Evolutionary conservation across 192 early-diverging fungal species (phyloP).

Genomic region (Umbelopsis ramanniana): DNA sequence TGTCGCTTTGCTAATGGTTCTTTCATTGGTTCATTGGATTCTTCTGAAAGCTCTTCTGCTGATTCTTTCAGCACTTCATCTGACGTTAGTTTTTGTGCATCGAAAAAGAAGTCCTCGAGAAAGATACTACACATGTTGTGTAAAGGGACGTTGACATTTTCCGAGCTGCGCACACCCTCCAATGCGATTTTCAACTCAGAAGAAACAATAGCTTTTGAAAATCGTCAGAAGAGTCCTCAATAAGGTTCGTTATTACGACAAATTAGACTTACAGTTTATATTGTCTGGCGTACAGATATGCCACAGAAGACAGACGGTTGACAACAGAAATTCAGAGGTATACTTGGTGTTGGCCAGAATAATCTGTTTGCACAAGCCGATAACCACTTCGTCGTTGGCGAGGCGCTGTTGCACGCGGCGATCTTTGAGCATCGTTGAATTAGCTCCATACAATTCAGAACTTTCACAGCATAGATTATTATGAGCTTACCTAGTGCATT

Average conservation of each 20-base stretch:
- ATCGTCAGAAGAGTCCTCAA: background rate
- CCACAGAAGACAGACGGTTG: background rate
- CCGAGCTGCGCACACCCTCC: background rate
- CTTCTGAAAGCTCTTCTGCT: background rate
- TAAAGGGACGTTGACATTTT: background rate
- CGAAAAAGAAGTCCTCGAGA: background rate
- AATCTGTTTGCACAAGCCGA: background rate
- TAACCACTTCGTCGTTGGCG: background rate
- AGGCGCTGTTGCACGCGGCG: background rate
- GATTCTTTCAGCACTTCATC: background rate
- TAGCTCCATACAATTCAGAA: background rate
- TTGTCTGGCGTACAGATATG: slow-evolving; percentile 6
- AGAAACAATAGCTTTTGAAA: background rate
- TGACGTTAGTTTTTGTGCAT: background rate
- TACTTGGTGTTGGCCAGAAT: background rate
- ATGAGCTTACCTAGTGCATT: background rate
- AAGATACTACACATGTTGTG: slow-evolving; percentile 7
- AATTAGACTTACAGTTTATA: background rate
- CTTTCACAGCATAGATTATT: background rate
- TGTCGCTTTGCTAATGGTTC: too few relatives aligned
- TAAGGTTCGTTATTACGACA: background rate
- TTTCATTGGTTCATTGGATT: too few relatives aligned
- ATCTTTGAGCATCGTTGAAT: background rate
- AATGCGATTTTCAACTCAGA: background rate
- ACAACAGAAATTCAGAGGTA: background rate